These are phyloP conservation scores for Jamesozyma hellenica DNA, from an alignment of 805 yeast genomes.

Conservation along the genomic window DNA sequence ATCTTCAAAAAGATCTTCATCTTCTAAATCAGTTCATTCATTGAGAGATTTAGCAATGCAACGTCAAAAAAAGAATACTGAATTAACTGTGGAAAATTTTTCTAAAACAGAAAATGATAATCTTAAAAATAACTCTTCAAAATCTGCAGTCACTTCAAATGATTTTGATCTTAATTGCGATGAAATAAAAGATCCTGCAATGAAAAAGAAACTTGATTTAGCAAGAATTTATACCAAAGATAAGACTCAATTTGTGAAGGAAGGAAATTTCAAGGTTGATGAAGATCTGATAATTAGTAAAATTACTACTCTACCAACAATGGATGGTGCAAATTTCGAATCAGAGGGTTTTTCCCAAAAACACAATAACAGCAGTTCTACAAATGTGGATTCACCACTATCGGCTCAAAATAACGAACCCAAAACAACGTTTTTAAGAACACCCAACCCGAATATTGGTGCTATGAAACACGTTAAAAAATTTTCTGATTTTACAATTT, in stretches of 20 bases:
- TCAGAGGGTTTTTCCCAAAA: neutral
- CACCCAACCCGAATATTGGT: slow-evolving; percentile 41
- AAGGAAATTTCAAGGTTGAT: slow-evolving; percentile 28
- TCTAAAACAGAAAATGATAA: neutral
- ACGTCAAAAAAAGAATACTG: neutral
- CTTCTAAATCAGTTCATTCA: slow-evolving; percentile 17
- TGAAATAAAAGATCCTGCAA: slow-evolving; percentile 14
- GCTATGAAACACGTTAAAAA: slow-evolving; percentile 58
- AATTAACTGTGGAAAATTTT: too few species aligned
- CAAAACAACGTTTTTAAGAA: slow-evolving; percentile 11
- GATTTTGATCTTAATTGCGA: slow-evolving; percentile 5
- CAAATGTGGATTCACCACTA: neutral
- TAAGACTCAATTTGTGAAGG: slow-evolving; percentile 27
- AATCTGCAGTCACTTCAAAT: neutral
- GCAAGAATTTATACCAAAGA: slow-evolving; percentile 25
- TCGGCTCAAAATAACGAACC: slow-evolving; percentile 1
- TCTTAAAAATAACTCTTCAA: neutral
- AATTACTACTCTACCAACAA: slow-evolving; percentile 11
- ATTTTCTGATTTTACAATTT: slow-evolving; percentile 55
- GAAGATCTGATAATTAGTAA: slow-evolving; percentile 24
- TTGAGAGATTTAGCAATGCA: slow-evolving; percentile 9
- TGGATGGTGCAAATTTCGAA: neutral
- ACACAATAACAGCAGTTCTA: neutral
- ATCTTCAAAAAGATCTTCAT: slow-evolving; percentile 19
- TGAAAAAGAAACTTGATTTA: slow-evolving; percentile 20